These are phyloP conservation scores for Candida ipomoeae DNA, from an alignment of 805 yeast species.

Conservation along the genomic window DNA sequence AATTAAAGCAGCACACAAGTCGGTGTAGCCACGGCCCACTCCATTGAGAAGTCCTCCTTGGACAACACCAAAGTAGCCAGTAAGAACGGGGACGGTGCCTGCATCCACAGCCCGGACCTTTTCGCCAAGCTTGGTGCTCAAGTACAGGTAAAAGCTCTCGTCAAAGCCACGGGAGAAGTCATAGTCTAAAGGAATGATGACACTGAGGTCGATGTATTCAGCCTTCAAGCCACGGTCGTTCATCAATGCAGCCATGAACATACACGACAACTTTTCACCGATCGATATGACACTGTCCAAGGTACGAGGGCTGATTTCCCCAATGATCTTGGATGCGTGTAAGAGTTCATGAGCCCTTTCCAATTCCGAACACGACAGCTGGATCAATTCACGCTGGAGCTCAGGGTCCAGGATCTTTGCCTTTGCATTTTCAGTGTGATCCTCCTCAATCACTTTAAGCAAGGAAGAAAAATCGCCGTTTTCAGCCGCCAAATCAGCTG, in stretches of 20 bases:
- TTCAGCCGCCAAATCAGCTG: constrained; percentile 76
- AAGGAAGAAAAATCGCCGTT: constrained; percentile 55
- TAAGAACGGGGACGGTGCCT: constrained; percentile 74
- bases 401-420: constrained; percentile 41
- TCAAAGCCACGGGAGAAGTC: constrained; percentile 61
- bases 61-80: constrained; percentile 94
- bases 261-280: constrained; percentile 90
- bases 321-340: constrained; percentile 85
- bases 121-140: constrained; percentile 50
- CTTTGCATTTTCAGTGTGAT: constrained; percentile 74
- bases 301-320: constrained; percentile 86
- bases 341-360: constrained; percentile 63
- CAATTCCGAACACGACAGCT: constrained; percentile 62
- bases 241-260: constrained; percentile 81
- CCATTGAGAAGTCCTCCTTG: constrained; percentile 92
- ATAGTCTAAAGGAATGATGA: constrained; percentile 60
- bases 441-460: constrained; percentile 66
- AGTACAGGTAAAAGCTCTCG: constrained; percentile 54
- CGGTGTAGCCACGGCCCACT: constrained; percentile 97
- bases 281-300: constrained; percentile 85
- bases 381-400: constrained; percentile 51
- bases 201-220: constrained; percentile 72
- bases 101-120: constrained; percentile 41
- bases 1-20: constrained; percentile 91
- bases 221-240: constrained; percentile 80